A percentile compares a stretch with the other conserved stretches of the same genome.
phyloP scores from a whole-genome alignment of 2,329 filamentous ascomycete species.

The Cordyceps tenuipes region DNA sequence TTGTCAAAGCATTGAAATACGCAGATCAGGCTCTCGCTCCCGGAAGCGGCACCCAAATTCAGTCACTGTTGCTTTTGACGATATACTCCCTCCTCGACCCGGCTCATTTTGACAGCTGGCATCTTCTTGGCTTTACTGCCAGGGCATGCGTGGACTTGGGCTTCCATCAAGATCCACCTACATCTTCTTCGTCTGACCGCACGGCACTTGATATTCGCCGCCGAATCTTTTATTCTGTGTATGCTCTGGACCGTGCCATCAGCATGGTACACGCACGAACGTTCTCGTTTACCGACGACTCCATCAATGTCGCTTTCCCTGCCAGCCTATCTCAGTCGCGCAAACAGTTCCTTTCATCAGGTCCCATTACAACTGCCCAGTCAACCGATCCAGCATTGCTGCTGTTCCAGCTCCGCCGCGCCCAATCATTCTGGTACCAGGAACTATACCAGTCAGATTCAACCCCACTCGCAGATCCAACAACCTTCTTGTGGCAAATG shows the following conservation, averaged over 20 bases:
- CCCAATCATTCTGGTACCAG: constrained; percentile 86
- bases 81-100: constrained; percentile 89
- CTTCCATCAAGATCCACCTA: constrained; percentile 82
- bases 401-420: constrained; percentile 73
- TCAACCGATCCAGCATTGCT: constrained; percentile 63
- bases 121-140: constrained; percentile 81
- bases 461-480: constrained; percentile 57
- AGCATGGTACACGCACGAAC: constrained; percentile 81
- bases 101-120: constrained; percentile 88
- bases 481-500: constrained; percentile 65
- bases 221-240: constrained; percentile 83
- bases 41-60: constrained; percentile 76
- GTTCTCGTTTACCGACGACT: constrained; percentile 90
- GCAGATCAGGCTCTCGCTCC: constrained; percentile 79
- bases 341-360: constrained; percentile 33
- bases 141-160: constrained; percentile 83
- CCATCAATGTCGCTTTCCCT: constrained; percentile 73
- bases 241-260: constrained; percentile 78
- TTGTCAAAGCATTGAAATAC: constrained; percentile 60
- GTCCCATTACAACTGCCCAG: constrained; percentile 36
- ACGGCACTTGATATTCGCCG: constrained; percentile 67
- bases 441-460: constrained; percentile 74
- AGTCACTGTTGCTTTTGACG: constrained; percentile 76
- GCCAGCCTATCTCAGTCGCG: constrained; percentile 32
- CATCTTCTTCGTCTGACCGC: constrained; percentile 58